These are phyloP conservation scores for Rhodotorula sp. DNA, from an alignment of 1,284 basidiomycete genomes.

Conservation along the genomic window DNA sequence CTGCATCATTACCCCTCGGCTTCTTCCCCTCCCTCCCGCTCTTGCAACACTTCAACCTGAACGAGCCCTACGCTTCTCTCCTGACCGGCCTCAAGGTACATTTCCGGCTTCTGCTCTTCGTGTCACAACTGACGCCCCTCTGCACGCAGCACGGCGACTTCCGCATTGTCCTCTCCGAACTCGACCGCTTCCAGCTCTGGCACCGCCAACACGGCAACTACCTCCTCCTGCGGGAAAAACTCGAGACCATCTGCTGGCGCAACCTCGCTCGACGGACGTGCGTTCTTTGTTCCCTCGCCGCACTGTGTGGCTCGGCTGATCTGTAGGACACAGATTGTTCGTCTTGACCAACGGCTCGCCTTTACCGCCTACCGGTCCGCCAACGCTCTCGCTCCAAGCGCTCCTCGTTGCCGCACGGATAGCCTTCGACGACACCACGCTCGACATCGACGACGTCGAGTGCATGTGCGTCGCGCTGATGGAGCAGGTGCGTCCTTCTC, in stretches of 20 bases:
- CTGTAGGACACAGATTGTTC: constrained; percentile 21
- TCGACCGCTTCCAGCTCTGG: constrained; percentile 47
- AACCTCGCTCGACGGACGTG: constrained; percentile 48
- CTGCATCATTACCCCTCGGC: constrained; percentile 49
- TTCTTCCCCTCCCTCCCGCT: constrained; percentile 46
- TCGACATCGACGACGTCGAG: constrained; percentile 50
- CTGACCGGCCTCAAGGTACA: constrained; percentile 32
- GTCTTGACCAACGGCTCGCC: constrained; percentile 31
- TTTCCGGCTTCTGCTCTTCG: too few relatives aligned
- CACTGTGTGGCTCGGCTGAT: too few relatives aligned
- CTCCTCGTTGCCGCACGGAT: constrained; percentile 46
- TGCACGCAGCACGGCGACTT: constrained; percentile 42
- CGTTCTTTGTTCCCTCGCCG: constrained; percentile 16
- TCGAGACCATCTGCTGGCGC: constrained; percentile 51
- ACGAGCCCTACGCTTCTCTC: constrained; percentile 41
- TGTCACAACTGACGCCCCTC: too few relatives aligned
- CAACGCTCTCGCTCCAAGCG: constrained; percentile 44
- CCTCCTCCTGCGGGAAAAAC: constrained; percentile 49
- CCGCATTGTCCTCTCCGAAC: constrained; percentile 38
- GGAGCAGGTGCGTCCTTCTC: constrained; percentile 46
- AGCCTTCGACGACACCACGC: constrained; percentile 45
- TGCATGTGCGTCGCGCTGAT: constrained; percentile 49
- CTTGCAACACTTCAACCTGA: constrained; percentile 44
- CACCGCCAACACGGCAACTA: constrained; percentile 48
- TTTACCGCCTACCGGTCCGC: constrained; percentile 42